Evolutionary conservation across 768 basidiomycete genomes (phyloP).

Genomic region (Chalciporus piperatus): DNA sequence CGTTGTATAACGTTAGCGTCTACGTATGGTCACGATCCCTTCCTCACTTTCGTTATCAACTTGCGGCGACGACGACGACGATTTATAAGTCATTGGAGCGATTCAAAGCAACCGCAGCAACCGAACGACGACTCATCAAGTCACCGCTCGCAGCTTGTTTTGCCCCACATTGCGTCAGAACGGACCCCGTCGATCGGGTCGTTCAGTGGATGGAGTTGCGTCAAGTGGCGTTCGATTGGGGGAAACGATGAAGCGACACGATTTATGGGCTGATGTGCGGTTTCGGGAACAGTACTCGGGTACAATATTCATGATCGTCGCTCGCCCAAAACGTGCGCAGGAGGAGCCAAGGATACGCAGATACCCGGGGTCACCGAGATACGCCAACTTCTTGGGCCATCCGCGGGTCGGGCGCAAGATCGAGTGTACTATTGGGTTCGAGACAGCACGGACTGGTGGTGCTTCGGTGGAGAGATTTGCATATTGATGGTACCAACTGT

Average conservation of each 20-base stretch:
- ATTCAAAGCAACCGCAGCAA: background rate
- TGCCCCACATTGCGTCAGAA: background rate
- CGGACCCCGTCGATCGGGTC: background rate
- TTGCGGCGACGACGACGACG: background rate
- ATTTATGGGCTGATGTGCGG: background rate
- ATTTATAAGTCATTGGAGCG: background rate
- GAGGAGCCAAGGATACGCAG: background rate
- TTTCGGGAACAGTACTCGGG: background rate
- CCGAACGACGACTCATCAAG: background rate
- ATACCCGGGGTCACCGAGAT: slow-evolving; percentile 9
- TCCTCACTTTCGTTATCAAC: background rate
- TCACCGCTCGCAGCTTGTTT: no score
- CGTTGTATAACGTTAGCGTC: background rate
- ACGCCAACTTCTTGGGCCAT: slow-evolving; percentile 17
- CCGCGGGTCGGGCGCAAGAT: slow-evolving; percentile 25
- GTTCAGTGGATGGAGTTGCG: background rate
- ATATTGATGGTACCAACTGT: background rate
- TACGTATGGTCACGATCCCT: background rate
- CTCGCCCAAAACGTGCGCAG: slow-evolving; percentile 11
- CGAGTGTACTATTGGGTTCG: background rate
- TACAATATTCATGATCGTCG: slow-evolving; percentile 21
- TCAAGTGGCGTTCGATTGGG: background rate
- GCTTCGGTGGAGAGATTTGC: background rate
- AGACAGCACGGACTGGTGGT: no score
- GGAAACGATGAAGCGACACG: background rate